Evolutionary conservation across 805 yeast species (phyloP), one percentile per base, ranked within the genome.

Genomic region (Candida golubevii): DNA sequence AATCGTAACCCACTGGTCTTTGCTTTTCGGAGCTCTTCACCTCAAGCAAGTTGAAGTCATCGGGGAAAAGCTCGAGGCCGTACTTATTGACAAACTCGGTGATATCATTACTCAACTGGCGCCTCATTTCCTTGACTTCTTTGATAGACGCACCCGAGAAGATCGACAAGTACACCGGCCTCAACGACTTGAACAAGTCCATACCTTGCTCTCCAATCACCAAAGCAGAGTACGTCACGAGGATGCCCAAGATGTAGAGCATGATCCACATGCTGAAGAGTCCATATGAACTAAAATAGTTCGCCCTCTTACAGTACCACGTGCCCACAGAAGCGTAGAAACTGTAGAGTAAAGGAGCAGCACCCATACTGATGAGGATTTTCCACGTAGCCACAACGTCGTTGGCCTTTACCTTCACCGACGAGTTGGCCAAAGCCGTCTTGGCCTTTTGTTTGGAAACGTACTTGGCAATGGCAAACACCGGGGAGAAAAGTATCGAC

Each of bases 371-470:
- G 33, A 91, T 88, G 50, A 93, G 71, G 38, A 93, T 83, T 65
- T 93, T 93, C 99, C 99, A 93, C 1, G 98, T 90, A 1, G 98
- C 98, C 47, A 93, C 78, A 26, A 93, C 97, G 63, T 93, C 99
- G 45, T 82, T 84, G 13, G 96, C 99, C 58, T 82, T 82, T 48
- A 93, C 83, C 62, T 93, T 93, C 18, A 93, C 99, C 0, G 89
- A 77, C 0, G 97, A 89, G 7, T 77, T 83, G 9, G 89, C 90
- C 48, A 93, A 72, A 0, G 98, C 99, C 38, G 79, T 76, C 45
- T 66, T 71, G 29, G 91, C 88, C 64, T 90, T 89, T 46, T 74
- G 72, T 36, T 72, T 75, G 8, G 97, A 86, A 41, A 88, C 85
- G 38, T 66, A 67, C 58, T 86, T 87, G 8, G 96, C 82, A 13